Evolutionary conservation across 306 rosid genomes (phyloP).

Genomic region (Adenanthera pavonina): DNA sequence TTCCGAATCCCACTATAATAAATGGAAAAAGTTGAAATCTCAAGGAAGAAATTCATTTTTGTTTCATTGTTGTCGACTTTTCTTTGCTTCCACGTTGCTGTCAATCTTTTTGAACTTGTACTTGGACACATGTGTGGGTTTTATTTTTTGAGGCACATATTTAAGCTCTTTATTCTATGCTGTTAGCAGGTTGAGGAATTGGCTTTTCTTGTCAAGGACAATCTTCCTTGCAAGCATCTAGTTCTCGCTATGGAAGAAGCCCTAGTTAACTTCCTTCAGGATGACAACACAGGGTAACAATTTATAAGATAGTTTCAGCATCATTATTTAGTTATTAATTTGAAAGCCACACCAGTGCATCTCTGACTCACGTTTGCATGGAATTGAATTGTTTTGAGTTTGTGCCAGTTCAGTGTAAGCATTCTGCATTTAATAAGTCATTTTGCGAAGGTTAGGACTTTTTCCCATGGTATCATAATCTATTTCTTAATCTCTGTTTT

Average conservation of each 20-base stretch:
- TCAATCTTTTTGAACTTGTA: constrained; percentile 11
- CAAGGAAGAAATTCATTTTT: constrained; percentile 21
- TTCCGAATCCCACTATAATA: not conserved
- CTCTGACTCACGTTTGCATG: not conserved
- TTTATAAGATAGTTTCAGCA: constrained; percentile 27
- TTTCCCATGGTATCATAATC: constrained; percentile 11
- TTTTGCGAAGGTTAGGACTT: not conserved
- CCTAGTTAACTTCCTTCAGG: constrained; percentile 80
- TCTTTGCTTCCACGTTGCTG: not conserved
- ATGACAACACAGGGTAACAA: constrained; percentile 72
- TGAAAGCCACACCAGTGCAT: not conserved
- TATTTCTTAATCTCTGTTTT: constrained; percentile 38
- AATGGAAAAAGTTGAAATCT: not conserved
- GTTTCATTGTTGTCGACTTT: constrained; percentile 3
- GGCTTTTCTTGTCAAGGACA: constrained; percentile 96
- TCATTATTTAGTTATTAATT: constrained; percentile 2
- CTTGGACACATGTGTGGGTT: not conserved
- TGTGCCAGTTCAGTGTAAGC: constrained; percentile 19
- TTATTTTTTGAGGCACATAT: not conserved
- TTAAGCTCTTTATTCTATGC: constrained; percentile 21
- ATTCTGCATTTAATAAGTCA: constrained; percentile 24
- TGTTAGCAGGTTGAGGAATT: constrained; percentile 88
- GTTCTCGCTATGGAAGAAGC: constrained; percentile 91
- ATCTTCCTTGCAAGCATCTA: constrained; percentile 95
- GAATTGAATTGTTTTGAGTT: not conserved